Conservation (phyloP, 2,329 filamentous ascomycete species). For the Nemania sp. region DNA sequence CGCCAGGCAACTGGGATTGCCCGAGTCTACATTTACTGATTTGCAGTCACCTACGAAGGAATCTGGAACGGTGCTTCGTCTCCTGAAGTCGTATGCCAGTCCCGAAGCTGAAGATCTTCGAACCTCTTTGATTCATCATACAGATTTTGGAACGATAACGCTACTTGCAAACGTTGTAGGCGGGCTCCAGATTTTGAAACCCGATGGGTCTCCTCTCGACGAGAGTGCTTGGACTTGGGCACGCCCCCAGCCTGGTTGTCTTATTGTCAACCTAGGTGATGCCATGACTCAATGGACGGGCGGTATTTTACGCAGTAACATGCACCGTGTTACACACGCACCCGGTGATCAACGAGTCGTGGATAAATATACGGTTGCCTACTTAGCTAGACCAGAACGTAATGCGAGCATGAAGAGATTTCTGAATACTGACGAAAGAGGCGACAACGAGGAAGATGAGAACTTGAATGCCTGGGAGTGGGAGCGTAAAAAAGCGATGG, state of each 20-base stretch:
- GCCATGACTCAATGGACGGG: slow-evolving; percentile 45
- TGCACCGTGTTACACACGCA: slow-evolving; percentile 42
- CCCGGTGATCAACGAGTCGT: slow-evolving; percentile 44
- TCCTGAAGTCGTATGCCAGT: neutral
- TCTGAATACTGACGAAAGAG: neutral
- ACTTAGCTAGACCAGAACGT: slow-evolving; percentile 32
- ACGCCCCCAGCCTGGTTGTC: slow-evolving; percentile 43
- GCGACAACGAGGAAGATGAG: slow-evolving; percentile 14
- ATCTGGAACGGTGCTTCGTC: neutral
- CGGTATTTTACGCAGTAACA: slow-evolving; percentile 45
- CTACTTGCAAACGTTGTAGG: neutral
- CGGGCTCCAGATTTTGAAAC: neutral
- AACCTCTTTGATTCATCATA: neutral
- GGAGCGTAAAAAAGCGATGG: too few relatives aligned
- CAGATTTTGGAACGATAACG: neutral
- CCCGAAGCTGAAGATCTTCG: neutral
- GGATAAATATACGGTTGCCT: slow-evolving; percentile 36
- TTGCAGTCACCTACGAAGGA: too few relatives aligned
- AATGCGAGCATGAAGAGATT: slow-evolving; percentile 40
- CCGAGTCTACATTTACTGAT: too few relatives aligned
- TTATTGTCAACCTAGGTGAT: slow-evolving; percentile 47
- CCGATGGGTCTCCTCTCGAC: neutral
- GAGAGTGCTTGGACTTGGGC: slow-evolving; percentile 41
- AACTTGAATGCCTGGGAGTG: slow-evolving; percentile 32
- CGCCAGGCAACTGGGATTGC: too few relatives aligned